A percentile compares a stretch with the other conserved stretches of the same genome.
These are phyloP conservation scores for Apophysomyces elegans DNA, from an alignment of 371 early-diverging fungal genomes.

Conservation along the genomic window DNA sequence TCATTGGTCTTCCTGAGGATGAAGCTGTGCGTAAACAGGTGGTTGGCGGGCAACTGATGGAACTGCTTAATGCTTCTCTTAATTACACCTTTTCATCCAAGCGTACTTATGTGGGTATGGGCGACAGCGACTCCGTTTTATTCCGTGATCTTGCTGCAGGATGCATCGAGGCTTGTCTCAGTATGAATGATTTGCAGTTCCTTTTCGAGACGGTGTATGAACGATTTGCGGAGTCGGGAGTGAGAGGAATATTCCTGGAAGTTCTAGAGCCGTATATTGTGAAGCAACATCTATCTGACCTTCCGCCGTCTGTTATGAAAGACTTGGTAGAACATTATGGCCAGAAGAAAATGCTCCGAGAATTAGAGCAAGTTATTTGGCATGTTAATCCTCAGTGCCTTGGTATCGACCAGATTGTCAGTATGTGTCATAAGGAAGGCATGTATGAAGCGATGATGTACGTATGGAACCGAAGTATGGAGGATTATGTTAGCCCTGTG, in stretches of 20 bases:
- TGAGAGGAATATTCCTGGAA: slow-evolving; percentile 66
- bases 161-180: slow-evolving; percentile 70
- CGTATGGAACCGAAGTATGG: slow-evolving; percentile 76
- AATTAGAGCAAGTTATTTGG: slow-evolving; percentile 76
- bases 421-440: slow-evolving; percentile 65
- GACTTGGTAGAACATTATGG: slow-evolving; percentile 70
- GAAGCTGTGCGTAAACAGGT: slow-evolving; percentile 57
- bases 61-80: slow-evolving; percentile 69
- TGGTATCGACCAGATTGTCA: slow-evolving; percentile 76
- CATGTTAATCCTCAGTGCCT: slow-evolving; percentile 75
- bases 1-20: slow-evolving; percentile 75
- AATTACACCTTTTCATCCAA: slow-evolving; percentile 69
- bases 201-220: slow-evolving; percentile 81
- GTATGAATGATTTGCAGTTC: slow-evolving; percentile 68
- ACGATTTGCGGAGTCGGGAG: slow-evolving; percentile 62
- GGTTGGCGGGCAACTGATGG: slow-evolving; percentile 69
- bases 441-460: slow-evolving; percentile 79
- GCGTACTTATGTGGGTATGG: slow-evolving; percentile 46
- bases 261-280: slow-evolving; percentile 69
- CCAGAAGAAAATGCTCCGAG: slow-evolving; percentile 54
- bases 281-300: slow-evolving; percentile 56
- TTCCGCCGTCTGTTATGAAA: slow-evolving; percentile 74
- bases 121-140: slow-evolving; percentile 51
- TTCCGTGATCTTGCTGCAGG: slow-evolving; percentile 62
- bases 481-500: slow-evolving; percentile 82